Evolutionary conservation across 306 rosid species (phyloP).

Genomic region (Echinosophora koreensis): DNA sequence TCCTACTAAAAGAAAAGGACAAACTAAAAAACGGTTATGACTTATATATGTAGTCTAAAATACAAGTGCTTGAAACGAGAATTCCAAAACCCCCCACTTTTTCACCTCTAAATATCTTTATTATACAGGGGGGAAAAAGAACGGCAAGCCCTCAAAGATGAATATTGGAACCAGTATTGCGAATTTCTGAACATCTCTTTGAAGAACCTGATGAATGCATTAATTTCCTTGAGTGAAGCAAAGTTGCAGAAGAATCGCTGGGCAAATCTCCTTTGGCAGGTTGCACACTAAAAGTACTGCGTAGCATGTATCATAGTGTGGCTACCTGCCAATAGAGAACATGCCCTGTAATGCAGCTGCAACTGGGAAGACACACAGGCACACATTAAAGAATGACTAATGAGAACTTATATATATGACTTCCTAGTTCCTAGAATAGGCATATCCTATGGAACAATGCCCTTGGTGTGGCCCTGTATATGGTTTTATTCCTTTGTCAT

Average conservation of each 20-base stretch:
- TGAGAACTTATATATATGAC: slow-evolving; percentile 42
- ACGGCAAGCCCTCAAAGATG: not conserved
- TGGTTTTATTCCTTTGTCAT: slow-evolving; percentile 52
- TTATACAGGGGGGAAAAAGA: not conserved
- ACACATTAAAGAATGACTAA: slow-evolving; percentile 10
- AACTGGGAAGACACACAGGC: slow-evolving; percentile 1
- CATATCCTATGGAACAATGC: slow-evolving; percentile 65
- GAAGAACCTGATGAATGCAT: slow-evolving; percentile 8
- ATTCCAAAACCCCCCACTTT: too few species aligned
- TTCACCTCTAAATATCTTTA: too few species aligned
- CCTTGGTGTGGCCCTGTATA: slow-evolving; percentile 38
- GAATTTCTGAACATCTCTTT: not conserved
- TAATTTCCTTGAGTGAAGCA: not conserved
- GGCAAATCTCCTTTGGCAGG: slow-evolving; percentile 73
- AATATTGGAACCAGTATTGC: too few species aligned
- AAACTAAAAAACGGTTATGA: not conserved
- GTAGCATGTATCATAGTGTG: slow-evolving; percentile 52
- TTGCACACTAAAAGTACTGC: slow-evolving; percentile 24
- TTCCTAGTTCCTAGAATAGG: slow-evolving; percentile 45
- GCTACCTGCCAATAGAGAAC: slow-evolving; percentile 67
- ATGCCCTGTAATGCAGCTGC: slow-evolving; percentile 72
- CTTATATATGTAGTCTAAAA: too few species aligned
- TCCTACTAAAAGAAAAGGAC: not conserved
- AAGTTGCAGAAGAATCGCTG: slow-evolving; percentile 53
- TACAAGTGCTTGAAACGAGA: too few species aligned